Evolutionary conservation across 2,329 filamentous ascomycete species (phyloP), one percentile per base, ranked within the genome.

Genomic region (Acrodontium crateriforme): DNA sequence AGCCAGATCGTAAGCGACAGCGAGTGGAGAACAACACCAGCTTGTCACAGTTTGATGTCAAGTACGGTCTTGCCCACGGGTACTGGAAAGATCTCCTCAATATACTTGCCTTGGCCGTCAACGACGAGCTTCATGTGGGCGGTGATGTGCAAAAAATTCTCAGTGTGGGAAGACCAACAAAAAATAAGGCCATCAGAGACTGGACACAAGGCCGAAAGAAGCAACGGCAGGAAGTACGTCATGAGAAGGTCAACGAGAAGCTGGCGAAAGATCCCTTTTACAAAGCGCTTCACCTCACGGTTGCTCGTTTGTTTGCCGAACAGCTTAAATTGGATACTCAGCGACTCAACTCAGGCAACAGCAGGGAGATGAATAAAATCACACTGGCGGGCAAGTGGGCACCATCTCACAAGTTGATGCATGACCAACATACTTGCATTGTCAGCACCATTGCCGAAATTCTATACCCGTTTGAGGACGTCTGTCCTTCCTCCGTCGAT

Each of bases 41-140:
- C 13, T 31, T 36, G 6, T 24, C 36, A 2, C 35, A 42, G 16
- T 43, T 42, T 16, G 42, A 46, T 26, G 44, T 55, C 24, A 47
- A 42, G 18, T 44, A 45, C 27, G 53, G 54, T 0, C 57, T 68
- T 2, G 54, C 70, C 4, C 70, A 74, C 28, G 68, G 70, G 0
- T 74, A 73, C 47, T 74, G 68, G 67, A 73, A 74, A 37, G 69
- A 74, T 40, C 50, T 73, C 3, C 50, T 72, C 2, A 74, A 73
- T 38, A 54, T 74, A 3, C 53, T 74, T 0, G 63, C 58, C 1
- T 53, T 74, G 2, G 59, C 61, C 1, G 63, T 56, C 14, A 62
- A 67, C 27, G 51, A 55, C 13, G 52, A 63, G 41, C 54, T 74
- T 9, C 47, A 54, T 9, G 52, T 53, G 5, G 41, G 58, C 9